Evolutionary conservation across 306 rosid genomes (phyloP).

Genomic region (Dicorynia guianensis): DNA sequence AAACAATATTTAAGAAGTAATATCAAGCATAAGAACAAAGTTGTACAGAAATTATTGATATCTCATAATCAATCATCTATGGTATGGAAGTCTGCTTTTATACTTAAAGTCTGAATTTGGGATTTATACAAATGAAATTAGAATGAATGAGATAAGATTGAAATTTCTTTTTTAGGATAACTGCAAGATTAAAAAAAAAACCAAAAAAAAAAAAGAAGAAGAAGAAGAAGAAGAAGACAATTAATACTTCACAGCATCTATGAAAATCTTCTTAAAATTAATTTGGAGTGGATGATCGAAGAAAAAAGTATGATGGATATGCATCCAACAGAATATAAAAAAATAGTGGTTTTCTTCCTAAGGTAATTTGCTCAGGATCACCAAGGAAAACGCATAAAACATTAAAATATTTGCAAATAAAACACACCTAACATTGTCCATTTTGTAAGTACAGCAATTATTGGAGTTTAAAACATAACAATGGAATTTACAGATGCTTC

Average conservation of each 20-base stretch:
- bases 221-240: too few species aligned
- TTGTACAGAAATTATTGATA: slow-evolving; percentile 20
- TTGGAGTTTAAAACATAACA: slow-evolving; percentile 20
- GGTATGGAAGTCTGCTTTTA: background rate
- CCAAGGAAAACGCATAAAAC: slow-evolving; percentile 9
- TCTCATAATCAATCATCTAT: slow-evolving; percentile 5
- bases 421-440: background rate
- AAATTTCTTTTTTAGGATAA: slow-evolving; percentile 1
- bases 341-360: background rate
- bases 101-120: background rate
- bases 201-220: too few species aligned
- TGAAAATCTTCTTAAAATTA: too few species aligned
- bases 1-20: slow-evolving; percentile 23
- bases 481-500: slow-evolving; percentile 11
- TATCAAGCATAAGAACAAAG: background rate
- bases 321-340: background rate
- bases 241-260: too few species aligned
- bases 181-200: background rate
- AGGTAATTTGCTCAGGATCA: background rate
- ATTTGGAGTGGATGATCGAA: background rate
- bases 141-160: background rate
- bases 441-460: background rate
- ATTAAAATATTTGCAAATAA: background rate
- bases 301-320: background rate
- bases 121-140: background rate